These are phyloP conservation scores for Calvatia gigantea DNA, from an alignment of 768 basidiomycete species.

Conservation along the genomic window DNA sequence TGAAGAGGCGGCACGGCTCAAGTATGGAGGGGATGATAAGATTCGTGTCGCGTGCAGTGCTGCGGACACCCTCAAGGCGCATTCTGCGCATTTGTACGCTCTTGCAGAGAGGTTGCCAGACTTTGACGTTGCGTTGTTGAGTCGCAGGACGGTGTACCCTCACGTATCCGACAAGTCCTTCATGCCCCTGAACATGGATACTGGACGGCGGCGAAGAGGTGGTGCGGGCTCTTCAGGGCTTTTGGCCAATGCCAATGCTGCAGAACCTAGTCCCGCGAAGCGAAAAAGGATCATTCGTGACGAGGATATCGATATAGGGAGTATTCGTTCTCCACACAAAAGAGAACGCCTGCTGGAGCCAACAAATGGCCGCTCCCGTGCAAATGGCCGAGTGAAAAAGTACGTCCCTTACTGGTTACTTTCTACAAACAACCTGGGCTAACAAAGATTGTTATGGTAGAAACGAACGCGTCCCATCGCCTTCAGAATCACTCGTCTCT, in stretches of 20 bases:
- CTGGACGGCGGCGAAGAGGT: slow-evolving; percentile 58
- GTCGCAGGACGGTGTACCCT: slow-evolving; percentile 68
- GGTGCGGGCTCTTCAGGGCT: slow-evolving; percentile 40
- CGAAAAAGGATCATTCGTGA: slow-evolving; percentile 57
- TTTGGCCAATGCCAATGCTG: slow-evolving; percentile 44
- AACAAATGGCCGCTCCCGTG: slow-evolving; percentile 43
- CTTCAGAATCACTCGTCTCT: slow-evolving; percentile 71
- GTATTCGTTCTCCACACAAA: slow-evolving; percentile 59
- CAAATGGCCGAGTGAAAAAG: slow-evolving; percentile 59
- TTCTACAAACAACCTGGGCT: slow-evolving; percentile 7
- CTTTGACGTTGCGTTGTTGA: slow-evolving; percentile 54
- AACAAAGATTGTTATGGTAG: slow-evolving; percentile 28
- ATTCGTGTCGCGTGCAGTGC: slow-evolving; percentile 91
- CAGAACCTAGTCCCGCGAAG: slow-evolving; percentile 64
- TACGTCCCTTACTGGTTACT: slow-evolving; percentile 28
- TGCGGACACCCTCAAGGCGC: slow-evolving; percentile 78
- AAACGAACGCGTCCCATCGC: slow-evolving; percentile 62
- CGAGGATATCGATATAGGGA: slow-evolving; percentile 55
- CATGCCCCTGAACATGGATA: slow-evolving; percentile 61
- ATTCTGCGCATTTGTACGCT: slow-evolving; percentile 56
- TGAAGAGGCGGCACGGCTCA: slow-evolving; percentile 87
- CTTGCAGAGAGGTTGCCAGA: slow-evolving; percentile 63
- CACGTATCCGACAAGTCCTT: slow-evolving; percentile 70
- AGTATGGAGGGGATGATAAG: slow-evolving; percentile 96
- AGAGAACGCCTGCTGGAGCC: slow-evolving; percentile 42